These are phyloP conservation scores for Entomortierella beljakovae DNA, from an alignment of 192 early-diverging fungal species.

Conservation along the genomic window DNA sequence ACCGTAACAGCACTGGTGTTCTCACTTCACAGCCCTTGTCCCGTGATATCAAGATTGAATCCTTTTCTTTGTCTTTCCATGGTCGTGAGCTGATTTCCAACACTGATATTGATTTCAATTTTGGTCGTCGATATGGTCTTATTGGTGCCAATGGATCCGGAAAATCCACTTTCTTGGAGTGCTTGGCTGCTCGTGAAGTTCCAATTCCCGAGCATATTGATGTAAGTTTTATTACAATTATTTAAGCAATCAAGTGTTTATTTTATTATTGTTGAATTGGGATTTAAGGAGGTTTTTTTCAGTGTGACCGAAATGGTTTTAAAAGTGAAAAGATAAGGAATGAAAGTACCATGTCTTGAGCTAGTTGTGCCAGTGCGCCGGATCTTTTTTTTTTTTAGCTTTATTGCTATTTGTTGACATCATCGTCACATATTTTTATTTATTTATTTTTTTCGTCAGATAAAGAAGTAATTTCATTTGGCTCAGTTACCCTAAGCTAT, in stretches of 20 bases:
- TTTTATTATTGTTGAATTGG: not conserved
- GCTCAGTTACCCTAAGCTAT: too few species aligned
- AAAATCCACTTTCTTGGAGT: conserved; percentile 95
- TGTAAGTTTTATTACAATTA: conserved; percentile 58
- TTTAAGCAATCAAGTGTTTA: too few species aligned
- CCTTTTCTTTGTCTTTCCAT: conserved; percentile 94
- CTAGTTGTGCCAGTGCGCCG: too few species aligned
- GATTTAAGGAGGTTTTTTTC: not conserved
- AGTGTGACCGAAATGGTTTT: too few species aligned
- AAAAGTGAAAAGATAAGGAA: too few species aligned
- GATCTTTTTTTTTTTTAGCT: not conserved
- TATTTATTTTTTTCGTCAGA: not conserved
- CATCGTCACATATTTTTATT: not conserved
- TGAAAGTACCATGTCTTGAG: too few species aligned
- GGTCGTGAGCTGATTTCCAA: conserved; percentile 96
- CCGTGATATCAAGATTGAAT: conserved; percentile 96
- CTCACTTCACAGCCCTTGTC: conserved; percentile 89
- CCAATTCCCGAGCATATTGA: conserved; percentile 98
- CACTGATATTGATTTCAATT: conserved; percentile 97
- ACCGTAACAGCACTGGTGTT: conserved; percentile 92
- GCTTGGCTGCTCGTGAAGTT: conserved; percentile 92
- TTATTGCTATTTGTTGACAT: not conserved
- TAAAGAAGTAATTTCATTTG: not conserved
- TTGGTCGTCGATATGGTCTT: conserved; percentile 96
- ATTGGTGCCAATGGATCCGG: conserved; percentile 97